Evolutionary conservation across 2,329 filamentous ascomycete species (phyloP).

Genomic region (Cladosporium cucumerinum): DNA sequence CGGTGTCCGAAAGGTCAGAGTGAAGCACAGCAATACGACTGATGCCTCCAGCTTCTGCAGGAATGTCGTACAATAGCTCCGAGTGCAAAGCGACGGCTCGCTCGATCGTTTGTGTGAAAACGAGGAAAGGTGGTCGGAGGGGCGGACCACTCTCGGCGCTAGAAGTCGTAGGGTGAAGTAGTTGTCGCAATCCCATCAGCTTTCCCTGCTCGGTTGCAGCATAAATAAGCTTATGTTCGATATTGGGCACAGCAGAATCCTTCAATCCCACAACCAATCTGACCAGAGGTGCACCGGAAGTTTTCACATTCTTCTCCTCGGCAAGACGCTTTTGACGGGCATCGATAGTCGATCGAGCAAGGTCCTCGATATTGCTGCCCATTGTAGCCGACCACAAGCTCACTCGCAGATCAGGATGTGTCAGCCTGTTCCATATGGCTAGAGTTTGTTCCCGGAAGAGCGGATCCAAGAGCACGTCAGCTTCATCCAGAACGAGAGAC

Average conservation of each 20-base stretch:
- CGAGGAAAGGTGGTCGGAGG: constrained; percentile 82
- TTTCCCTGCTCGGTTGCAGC: constrained; percentile 92
- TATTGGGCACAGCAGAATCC: constrained; percentile 90
- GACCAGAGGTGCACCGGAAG: constrained; percentile 53
- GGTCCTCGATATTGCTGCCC: constrained; percentile 83
- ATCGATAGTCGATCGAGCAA: constrained; percentile 67
- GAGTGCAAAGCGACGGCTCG: constrained; percentile 82
- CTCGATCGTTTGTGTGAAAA: constrained; percentile 95
- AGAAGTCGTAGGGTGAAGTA: constrained; percentile 70
- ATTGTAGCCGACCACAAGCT: constrained; percentile 97
- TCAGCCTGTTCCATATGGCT: constrained; percentile 77
- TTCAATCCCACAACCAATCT: constrained; percentile 94
- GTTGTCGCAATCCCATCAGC: constrained; percentile 81
- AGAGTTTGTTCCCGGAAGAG: constrained; percentile 88
- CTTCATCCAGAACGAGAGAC: constrained; percentile 79
- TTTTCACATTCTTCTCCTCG: not conserved
- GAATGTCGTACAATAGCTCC: constrained; percentile 92
- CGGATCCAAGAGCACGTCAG: constrained; percentile 87
- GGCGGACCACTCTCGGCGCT: constrained; percentile 52
- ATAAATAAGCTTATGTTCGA: constrained; percentile 84
- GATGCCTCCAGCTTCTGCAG: constrained; percentile 78
- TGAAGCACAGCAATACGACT: constrained; percentile 86
- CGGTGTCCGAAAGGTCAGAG: constrained; percentile 73
- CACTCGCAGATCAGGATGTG: constrained; percentile 64
- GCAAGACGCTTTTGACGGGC: constrained; percentile 41